Evolutionary conservation across 2,329 filamentous ascomycete species (phyloP).

Genomic region (Diaporthe nobilis): DNA sequence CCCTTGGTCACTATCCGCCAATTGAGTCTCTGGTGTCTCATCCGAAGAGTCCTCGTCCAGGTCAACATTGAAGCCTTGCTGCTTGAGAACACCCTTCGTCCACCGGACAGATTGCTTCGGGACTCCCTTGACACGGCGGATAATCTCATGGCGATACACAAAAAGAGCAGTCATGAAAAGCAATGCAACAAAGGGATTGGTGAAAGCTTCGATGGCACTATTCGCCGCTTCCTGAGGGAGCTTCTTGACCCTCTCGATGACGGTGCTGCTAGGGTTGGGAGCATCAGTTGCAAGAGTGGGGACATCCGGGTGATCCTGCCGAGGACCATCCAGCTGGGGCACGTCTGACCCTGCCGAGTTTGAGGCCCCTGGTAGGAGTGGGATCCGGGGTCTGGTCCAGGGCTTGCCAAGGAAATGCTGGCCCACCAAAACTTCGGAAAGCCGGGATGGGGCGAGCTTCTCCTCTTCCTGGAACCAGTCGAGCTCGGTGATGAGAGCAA

Average conservation of each 20-base stretch:
- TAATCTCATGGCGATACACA: conserved; percentile 61
- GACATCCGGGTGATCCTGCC: conserved; percentile 50
- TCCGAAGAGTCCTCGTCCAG: conserved; percentile 36
- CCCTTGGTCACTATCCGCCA: not conserved
- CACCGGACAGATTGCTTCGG: conserved; percentile 48
- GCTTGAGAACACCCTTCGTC: conserved; percentile 40
- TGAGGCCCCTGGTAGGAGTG: conserved; percentile 42
- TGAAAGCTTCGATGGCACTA: conserved; percentile 68
- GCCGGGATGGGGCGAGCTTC: conserved; percentile 59
- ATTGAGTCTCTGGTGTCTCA: conserved; percentile 25
- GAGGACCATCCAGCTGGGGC: conserved; percentile 42
- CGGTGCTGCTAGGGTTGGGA: conserved; percentile 48
- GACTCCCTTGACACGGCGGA: conserved; percentile 55
- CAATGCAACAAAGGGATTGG: conserved; percentile 67
- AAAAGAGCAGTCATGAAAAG: conserved; percentile 59
- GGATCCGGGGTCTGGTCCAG: conserved; percentile 45
- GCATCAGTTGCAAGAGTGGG: conserved; percentile 46
- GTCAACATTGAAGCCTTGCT: conserved; percentile 33
- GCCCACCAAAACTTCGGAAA: conserved; percentile 77
- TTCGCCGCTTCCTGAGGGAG: conserved; percentile 65
- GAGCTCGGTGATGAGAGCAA: conserved; percentile 59
- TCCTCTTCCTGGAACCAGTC: conserved; percentile 60
- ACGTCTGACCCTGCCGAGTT: conserved; percentile 13
- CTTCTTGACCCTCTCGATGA: conserved; percentile 65
- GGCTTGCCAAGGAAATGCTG: conserved; percentile 74